Percentiles rank a stretch among this genome's conserved stretches.
These are phyloP conservation scores for Suillus clintonianus DNA, from an alignment of 768 basidiomycete species.

Conservation along the genomic window DNA sequence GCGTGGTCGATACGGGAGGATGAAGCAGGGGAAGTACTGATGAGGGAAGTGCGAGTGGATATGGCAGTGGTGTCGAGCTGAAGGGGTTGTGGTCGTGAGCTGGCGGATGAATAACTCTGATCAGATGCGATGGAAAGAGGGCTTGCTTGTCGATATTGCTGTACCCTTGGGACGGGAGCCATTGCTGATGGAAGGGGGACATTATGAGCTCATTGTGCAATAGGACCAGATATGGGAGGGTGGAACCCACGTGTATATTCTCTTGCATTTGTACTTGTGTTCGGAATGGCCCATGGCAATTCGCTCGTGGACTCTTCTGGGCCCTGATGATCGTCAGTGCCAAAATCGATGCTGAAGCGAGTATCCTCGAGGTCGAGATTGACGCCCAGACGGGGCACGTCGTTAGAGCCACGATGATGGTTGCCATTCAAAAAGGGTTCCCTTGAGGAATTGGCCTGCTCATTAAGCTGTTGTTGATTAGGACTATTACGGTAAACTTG, in stretches of 20 bases:
- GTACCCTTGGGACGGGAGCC: slow-evolving; percentile 27
- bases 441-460: slow-evolving; percentile 26
- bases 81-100: slow-evolving; percentile 48
- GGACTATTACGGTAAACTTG: slow-evolving; percentile 61
- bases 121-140: slow-evolving; percentile 43
- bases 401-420: slow-evolving; percentile 22
- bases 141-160: slow-evolving; percentile 32
- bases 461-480: slow-evolving; percentile 21
- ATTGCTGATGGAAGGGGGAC: slow-evolving; percentile 24
- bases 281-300: slow-evolving; percentile 52
- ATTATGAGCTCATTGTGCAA: slow-evolving; percentile 28
- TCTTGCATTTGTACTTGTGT: neutral
- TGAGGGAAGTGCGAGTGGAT: slow-evolving; percentile 45
- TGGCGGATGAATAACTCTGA: slow-evolving; percentile 29
- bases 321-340: slow-evolving; percentile 27
- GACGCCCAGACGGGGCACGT: slow-evolving; percentile 41
- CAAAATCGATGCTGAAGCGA: slow-evolving; percentile 60
- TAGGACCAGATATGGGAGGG: slow-evolving; percentile 30
- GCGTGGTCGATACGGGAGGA: slow-evolving; percentile 39
- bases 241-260: slow-evolving; percentile 46
- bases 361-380: slow-evolving; percentile 59
- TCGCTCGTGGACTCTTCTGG: slow-evolving; percentile 55
- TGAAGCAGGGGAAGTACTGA: slow-evolving; percentile 47
- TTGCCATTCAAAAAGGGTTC: slow-evolving; percentile 28
- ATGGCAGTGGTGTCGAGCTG: slow-evolving; percentile 58